Base-by-base conservation (phyloP, 768 basidiomycete species). In the Galerina marginata region DNA sequence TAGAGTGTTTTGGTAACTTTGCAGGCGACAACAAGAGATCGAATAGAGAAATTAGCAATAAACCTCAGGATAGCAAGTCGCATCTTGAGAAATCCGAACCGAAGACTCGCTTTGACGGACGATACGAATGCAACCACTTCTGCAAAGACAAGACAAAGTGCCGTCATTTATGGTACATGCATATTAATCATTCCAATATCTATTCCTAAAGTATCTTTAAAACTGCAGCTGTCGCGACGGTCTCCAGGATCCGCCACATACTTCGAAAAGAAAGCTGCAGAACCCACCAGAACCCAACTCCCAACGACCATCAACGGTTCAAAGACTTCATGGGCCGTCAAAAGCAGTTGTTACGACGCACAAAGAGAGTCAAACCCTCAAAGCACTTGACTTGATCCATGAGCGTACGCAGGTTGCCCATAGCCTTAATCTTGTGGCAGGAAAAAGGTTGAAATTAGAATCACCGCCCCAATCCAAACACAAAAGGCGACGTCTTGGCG, bases 101-200 rank as follows among this genome's bases (percentile, higher is more conserved):
- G 11, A 60, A 37, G 54, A 25, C 38, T 9, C 61, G 61, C n/a
- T 14, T 51, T 33, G 65, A 65, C 49, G 58, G 62, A 39, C 53
- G 43, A 48, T 61, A 58, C 40, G 92, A 91, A 51, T 95, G 93
- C 68, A 90, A 91, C 65, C 93, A 95, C 65, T 53, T 81, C 20
- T 95, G 93, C 80, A 91, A 89, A 70, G 86, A 92, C 67, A 94
- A 93, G 72, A 74, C 77, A 4, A 80, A 77, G 44, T 95, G 93
- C 69, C 83, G 88, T 25, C 93, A 95, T 76, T 70, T 87, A 38
- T 94, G 93, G 93, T 92, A 33, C 7, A 7, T 33, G 29, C 29
- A 33, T 63, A 63, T 78, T 61, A 33, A 52, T 29, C 4, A 11
- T 39, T 16, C n/a, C n/a, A 39, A 26, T 10, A 33, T 45, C 20